Conservation (phyloP, 78 protist genomes). For the Guillardia theta region DNA sequence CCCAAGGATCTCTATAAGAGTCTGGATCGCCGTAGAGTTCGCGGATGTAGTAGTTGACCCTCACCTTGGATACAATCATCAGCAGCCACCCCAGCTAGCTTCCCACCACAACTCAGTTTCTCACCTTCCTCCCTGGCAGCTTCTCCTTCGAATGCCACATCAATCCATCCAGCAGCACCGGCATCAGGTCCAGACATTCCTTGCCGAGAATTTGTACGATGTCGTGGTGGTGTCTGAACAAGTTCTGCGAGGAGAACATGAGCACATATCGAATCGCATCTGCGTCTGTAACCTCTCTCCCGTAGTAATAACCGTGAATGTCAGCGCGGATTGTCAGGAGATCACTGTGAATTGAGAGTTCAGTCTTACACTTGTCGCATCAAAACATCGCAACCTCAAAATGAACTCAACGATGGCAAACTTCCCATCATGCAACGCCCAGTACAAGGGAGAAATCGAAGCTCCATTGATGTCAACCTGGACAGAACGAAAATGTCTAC, state of each 20-base stretch:
- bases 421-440: not conserved
- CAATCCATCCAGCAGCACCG: not conserved
- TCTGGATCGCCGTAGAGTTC: conserved; percentile 1
- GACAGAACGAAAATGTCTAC: too few species aligned
- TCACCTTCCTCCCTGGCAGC: not conserved
- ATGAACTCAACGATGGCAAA: too few species aligned
- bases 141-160: not conserved
- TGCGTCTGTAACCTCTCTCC: too few species aligned
- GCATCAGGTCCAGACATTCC: not conserved
- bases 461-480: not conserved
- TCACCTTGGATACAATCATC: not conserved
- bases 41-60: not conserved
- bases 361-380: too few species aligned
- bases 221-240: not conserved
- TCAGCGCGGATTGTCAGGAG: conserved; percentile 11
- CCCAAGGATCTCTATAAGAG: not conserved
- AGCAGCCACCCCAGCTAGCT: too few species aligned
- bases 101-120: too few species aligned
- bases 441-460: not conserved
- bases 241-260: not conserved
- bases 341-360: not conserved
- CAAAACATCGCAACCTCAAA: too few species aligned
- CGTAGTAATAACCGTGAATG: not conserved
- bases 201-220: not conserved
- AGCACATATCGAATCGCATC: too few species aligned